Evolutionary conservation across 2,329 filamentous ascomycete genomes (phyloP).

Genomic region (Didymella lethalis): DNA sequence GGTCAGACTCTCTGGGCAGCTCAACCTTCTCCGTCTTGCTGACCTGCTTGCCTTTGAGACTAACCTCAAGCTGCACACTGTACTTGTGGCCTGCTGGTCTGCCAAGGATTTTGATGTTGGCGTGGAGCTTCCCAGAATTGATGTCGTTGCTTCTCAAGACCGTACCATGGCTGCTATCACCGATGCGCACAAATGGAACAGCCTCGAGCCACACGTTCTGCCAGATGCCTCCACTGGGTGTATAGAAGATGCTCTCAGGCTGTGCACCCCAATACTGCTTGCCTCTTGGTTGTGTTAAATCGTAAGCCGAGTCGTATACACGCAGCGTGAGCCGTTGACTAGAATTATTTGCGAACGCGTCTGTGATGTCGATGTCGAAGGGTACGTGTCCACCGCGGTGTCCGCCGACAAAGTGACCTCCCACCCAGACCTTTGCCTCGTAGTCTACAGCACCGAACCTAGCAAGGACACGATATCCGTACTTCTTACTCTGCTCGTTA

Average conservation of each 20-base stretch:
- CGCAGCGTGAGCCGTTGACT: slow-evolving; percentile 60
- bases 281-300: slow-evolving; percentile 70
- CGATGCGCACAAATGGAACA: slow-evolving; percentile 62
- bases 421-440: slow-evolving; percentile 65
- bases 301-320: slow-evolving; percentile 69
- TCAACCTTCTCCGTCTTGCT: slow-evolving; percentile 54
- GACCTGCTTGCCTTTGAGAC: slow-evolving; percentile 59
- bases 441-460: slow-evolving; percentile 71
- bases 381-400: slow-evolving; percentile 69
- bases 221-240: slow-evolving; percentile 66
- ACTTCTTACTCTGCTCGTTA: slow-evolving; percentile 51
- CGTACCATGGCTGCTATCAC: slow-evolving; percentile 65
- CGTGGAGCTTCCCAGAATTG: slow-evolving; percentile 60
- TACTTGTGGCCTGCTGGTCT: slow-evolving; percentile 58
- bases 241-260: slow-evolving; percentile 68
- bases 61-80: slow-evolving; percentile 63
- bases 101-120: slow-evolving; percentile 60
- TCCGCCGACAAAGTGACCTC: slow-evolving; percentile 61
- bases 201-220: slow-evolving; percentile 66
- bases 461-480: slow-evolving; percentile 56
- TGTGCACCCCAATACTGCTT: slow-evolving; percentile 72
- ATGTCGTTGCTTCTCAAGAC: slow-evolving; percentile 65
- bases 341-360: slow-evolving; percentile 44
- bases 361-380: slow-evolving; percentile 64
- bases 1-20: slow-evolving; percentile 60